These are phyloP conservation scores for Albatrellus ellisii DNA, from an alignment of 768 basidiomycete species.

Conservation along the genomic window DNA sequence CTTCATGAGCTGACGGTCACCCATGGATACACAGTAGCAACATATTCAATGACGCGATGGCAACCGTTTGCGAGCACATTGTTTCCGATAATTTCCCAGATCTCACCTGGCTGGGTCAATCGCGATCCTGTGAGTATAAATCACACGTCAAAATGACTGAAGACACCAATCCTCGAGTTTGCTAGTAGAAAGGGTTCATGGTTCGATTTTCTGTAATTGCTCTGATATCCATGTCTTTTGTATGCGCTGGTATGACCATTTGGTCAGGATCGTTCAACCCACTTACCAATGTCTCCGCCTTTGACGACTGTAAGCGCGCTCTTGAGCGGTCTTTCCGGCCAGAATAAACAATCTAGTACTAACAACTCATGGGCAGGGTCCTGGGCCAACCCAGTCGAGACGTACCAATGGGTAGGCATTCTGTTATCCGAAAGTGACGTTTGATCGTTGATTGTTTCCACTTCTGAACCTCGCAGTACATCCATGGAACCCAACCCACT, in stretches of 20 bases:
- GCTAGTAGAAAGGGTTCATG: slow-evolving; percentile 10
- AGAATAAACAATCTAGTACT: neutral
- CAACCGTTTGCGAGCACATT: slow-evolving; percentile 5
- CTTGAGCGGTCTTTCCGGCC: neutral
- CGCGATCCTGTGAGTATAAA: too few relatives aligned
- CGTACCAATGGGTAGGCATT: slow-evolving; percentile 39
- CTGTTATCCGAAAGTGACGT: neutral
- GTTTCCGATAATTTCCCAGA: slow-evolving; percentile 9
- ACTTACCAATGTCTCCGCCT: slow-evolving; percentile 30
- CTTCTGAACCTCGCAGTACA: slow-evolving; percentile 25
- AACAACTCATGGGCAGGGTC: slow-evolving; percentile 27
- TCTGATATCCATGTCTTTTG: slow-evolving; percentile 17
- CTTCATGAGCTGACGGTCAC: too few relatives aligned
- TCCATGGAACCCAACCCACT: slow-evolving; percentile 40
- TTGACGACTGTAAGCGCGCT: slow-evolving; percentile 35
- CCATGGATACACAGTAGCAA: neutral
- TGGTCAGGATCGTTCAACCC: slow-evolving; percentile 45
- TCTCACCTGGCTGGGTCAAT: too few relatives aligned
- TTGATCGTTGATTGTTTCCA: neutral
- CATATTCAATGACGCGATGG: neutral
- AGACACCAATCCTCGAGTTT: too few relatives aligned
- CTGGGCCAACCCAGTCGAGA: slow-evolving; percentile 39
- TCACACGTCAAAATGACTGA: too few relatives aligned
- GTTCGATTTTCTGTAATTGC: slow-evolving; percentile 18
- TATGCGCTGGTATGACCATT: slow-evolving; percentile 34